Evolutionary conservation across 495 filamentous ascomycete species (phyloP).

Genomic region (Xylaria nigripes): DNA sequence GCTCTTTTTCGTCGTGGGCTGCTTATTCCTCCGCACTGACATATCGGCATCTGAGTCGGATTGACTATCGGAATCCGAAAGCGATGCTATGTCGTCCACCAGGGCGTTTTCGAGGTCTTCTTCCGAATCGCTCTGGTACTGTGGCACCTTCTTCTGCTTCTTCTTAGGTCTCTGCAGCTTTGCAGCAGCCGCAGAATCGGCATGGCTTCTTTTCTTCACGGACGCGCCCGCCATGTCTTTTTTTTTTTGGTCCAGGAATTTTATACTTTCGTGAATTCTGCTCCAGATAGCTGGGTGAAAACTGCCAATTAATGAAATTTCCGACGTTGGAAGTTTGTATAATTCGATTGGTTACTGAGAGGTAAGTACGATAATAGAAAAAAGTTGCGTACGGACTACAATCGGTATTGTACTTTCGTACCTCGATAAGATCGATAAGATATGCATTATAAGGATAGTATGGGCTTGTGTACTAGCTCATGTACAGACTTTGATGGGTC

Average conservation of each 20-base stretch:
- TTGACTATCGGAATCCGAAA: slow-evolving; percentile 30
- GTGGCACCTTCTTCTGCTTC: slow-evolving; percentile 60
- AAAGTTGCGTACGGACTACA: too few relatives aligned
- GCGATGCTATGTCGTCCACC: slow-evolving; percentile 36
- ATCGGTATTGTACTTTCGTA: too few relatives aligned
- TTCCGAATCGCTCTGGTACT: slow-evolving; percentile 71
- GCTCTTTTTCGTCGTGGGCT: slow-evolving; percentile 18
- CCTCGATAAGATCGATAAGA: too few relatives aligned
- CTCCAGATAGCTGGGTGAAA: not conserved
- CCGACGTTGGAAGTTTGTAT: not conserved
- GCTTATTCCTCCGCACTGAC: slow-evolving; percentile 9
- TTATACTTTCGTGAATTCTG: not conserved
- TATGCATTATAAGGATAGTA: too few relatives aligned
- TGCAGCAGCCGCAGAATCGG: slow-evolving; percentile 47
- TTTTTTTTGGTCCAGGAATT: not conserved
- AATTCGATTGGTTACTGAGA: not conserved
- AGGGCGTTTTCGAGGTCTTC: slow-evolving; percentile 43
- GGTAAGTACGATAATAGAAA: too few relatives aligned
- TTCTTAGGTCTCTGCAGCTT: slow-evolving; percentile 50
- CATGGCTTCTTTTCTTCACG: slow-evolving; percentile 13
- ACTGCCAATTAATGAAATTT: not conserved
- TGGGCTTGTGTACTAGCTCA: too few relatives aligned
- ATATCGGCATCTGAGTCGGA: slow-evolving; percentile 31
- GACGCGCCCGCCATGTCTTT: slow-evolving; percentile 1
- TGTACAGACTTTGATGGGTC: too few relatives aligned